Base-by-base conservation (phyloP, 2,329 filamentous ascomycete species). In the Penicillium crustosum region DNA sequence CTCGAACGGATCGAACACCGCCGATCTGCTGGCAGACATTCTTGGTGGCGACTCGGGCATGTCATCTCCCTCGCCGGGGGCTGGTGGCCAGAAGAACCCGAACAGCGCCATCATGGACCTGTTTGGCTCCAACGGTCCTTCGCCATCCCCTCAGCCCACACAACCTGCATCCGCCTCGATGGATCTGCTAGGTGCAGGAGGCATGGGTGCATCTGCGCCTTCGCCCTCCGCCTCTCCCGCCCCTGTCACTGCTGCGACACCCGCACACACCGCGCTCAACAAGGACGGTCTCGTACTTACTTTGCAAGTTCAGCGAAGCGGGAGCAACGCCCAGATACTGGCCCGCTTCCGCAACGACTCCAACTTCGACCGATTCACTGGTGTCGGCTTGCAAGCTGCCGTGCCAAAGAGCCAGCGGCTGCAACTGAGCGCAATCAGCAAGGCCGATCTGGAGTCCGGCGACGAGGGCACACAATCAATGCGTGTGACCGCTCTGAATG, bases 361-460 rank as follows among this genome's bases (percentile, higher is more conserved):
- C 15, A 81, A 82, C 57, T 85, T 88, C 31, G 82, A 82, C 15
- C 78, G 80, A 15, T 81, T 97, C 49, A 87, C 87, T 17, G 85
- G 84, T 45, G 90, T 97, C 31, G 91, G 90, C 27, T 75, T 99
- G 64, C 94, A 99, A 75, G 94, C 93, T 43, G 94, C 94, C 0
- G 94, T 99, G 53, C 94, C 94, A 9, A 99, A 97, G 78, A 91
- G 90, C 44, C 94, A 99, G 77, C 96, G 94, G 74, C 78, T 99
- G 68, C 92, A 97, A 73, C 79, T 99, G 64, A 89, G 95, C 73
- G 91, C 89, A 58, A 96, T 99, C 65, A 96, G 91, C 65, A 90
- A 86, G 63, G 79, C 87, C 5, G 90, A 95, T 33, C 73, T 99
- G 43, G 85, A 81, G 13, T 86, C 87, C 7, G 91, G 91, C 15